Conservation (phyloP, 2,329 filamentous ascomycete genomes). For the Zymoseptoria brevis region DNA sequence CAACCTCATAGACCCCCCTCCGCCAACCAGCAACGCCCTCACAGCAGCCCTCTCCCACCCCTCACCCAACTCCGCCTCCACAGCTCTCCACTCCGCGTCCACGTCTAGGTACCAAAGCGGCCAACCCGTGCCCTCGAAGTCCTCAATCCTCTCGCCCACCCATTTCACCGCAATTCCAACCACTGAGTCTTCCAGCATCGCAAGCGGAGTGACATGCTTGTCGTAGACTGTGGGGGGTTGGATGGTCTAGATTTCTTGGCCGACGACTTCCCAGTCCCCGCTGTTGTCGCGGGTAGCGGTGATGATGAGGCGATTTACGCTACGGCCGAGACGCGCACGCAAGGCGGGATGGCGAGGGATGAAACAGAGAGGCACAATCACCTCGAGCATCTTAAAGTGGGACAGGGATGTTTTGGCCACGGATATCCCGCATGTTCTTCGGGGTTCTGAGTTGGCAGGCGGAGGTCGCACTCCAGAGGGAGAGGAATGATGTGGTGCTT, state of each 20-base stretch:
- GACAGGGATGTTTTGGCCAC: neutral
- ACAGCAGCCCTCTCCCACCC: neutral
- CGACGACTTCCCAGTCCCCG: neutral
- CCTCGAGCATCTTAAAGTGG: neutral
- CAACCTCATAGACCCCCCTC: neutral
- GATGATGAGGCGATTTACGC: neutral
- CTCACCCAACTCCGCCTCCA: neutral
- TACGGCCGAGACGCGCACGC: neutral
- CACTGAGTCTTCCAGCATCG: neutral
- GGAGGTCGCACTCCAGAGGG: neutral
- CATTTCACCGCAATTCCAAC: neutral
- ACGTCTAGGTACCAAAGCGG: neutral
- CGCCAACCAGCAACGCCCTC: neutral
- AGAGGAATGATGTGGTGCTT: neutral
- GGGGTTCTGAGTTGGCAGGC: neutral
- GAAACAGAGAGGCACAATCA: neutral
- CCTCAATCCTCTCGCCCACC: neutral
- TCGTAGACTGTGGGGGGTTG: neutral
- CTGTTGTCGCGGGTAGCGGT: neutral
- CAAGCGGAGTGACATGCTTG: neutral
- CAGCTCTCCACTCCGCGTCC: neutral
- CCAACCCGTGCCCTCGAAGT: neutral
- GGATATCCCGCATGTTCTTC: neutral
- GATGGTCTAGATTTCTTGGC: neutral
- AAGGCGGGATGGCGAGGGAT: neutral